Conservation (phyloP, 164 flowering plant genomes). For the Kalanchoe fedtschenkoi region DNA sequence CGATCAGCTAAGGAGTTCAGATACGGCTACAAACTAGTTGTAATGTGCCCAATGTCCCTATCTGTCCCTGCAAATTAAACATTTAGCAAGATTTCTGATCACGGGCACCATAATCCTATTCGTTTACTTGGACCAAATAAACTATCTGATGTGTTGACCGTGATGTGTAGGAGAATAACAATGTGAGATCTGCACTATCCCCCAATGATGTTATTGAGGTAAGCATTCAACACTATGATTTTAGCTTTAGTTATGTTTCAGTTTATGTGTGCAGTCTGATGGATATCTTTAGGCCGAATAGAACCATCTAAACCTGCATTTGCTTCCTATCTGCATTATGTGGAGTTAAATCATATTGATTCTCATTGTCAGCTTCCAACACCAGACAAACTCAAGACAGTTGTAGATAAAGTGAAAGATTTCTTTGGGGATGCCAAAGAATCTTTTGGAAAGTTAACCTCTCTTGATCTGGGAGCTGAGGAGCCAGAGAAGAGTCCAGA, state of each 20-base stretch:
- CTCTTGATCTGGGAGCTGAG: constrained; percentile 26
- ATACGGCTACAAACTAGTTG: constrained; percentile 93
- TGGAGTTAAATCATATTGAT: background rate
- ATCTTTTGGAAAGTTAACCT: constrained; percentile 77
- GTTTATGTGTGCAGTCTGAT: too few relatives aligned
- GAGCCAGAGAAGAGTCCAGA: constrained; percentile 22
- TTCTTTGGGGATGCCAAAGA: constrained; percentile 91
- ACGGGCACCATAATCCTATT: background rate
- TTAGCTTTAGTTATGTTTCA: background rate
- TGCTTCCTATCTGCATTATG: background rate
- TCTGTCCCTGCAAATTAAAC: background rate
- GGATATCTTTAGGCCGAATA: background rate
- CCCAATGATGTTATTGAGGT: constrained; percentile 84
- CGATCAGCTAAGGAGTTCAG: constrained; percentile 62
- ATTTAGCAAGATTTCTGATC: background rate
- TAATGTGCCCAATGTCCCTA: constrained; percentile 26
- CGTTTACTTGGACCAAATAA: background rate
- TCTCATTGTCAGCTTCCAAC: constrained; percentile 61
- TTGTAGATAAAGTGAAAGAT: constrained; percentile 79
- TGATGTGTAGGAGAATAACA: constrained; percentile 55
- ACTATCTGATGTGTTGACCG: background rate
- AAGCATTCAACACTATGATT: too few relatives aligned
- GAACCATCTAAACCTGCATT: background rate
- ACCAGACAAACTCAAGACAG: constrained; percentile 67
- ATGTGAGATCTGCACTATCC: constrained; percentile 68